Percentiles rank a stretch among this genome's conserved stretches.
These are phyloP conservation scores for Neofusicoccum parvum DNA, from an alignment of 2,329 filamentous ascomycete species.

Conservation along the genomic window DNA sequence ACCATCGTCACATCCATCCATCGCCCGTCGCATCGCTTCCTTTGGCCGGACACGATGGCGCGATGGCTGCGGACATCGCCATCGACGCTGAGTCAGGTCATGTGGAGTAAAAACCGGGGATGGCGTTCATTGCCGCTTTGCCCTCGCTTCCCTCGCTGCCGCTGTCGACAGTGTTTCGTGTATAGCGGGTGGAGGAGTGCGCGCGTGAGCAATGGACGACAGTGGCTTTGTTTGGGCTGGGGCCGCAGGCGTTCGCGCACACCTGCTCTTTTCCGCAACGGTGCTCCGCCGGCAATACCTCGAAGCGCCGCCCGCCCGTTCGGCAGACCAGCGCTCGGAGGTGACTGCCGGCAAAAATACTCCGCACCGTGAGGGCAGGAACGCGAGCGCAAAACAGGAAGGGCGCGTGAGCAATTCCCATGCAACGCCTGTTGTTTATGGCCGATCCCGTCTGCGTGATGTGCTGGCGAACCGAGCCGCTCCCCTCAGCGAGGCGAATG, in stretches of 20 bases:
- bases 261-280: background rate
- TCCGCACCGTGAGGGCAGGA: background rate
- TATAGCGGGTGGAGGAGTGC: background rate
- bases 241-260: no score
- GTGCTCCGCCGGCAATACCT: no score
- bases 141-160: background rate
- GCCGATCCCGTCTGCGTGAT: background rate
- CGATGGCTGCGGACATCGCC: background rate
- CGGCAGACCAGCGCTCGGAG: background rate
- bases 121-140: background rate
- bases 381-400: background rate
- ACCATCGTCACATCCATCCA: no score
- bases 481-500: background rate
- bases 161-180: conserved; percentile 1
- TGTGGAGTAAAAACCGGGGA: background rate
- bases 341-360: background rate
- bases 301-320: no score
- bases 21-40: no score
- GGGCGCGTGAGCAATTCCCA: background rate
- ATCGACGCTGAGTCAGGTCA: background rate
- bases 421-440: background rate
- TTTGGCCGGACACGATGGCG: no score
- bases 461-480: background rate
- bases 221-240: no score
- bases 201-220: background rate